Evolutionary conservation across 2,329 filamentous ascomycete genomes (phyloP).

Genomic region (Xylaria sp.): DNA sequence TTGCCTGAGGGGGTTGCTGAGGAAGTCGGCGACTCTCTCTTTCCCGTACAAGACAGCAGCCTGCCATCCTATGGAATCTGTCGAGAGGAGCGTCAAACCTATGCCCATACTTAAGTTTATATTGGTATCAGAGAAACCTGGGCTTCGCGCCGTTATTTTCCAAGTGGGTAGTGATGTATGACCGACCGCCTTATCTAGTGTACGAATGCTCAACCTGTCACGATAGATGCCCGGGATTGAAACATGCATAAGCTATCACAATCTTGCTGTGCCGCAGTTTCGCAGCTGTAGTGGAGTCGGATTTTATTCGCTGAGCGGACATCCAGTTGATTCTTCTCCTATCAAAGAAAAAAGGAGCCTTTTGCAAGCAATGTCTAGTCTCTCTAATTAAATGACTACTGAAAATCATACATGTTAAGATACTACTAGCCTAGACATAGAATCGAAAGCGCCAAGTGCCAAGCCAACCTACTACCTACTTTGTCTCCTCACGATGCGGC

Average conservation of each 20-base stretch:
- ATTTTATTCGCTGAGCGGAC: not conserved
- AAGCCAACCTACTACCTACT: not conserved
- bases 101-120: not conserved
- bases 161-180: not conserved
- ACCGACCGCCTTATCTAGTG: not conserved
- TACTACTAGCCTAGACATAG: not conserved
- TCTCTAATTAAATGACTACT: not conserved
- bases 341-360: not conserved
- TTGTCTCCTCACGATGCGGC: not conserved
- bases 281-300: not conserved
- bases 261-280: not conserved
- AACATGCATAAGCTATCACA: conserved; percentile 1
- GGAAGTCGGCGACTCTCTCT: not conserved
- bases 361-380: not conserved
- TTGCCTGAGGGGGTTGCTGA: not conserved
- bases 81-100: not conserved
- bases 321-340: not conserved
- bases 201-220: not conserved
- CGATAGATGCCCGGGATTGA: not conserved
- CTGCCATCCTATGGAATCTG: conserved; percentile 1
- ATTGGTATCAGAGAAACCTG: not conserved
- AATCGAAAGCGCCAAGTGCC: not conserved
- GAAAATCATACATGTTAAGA: not conserved
- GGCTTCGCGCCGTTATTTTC: not conserved
- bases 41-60: not conserved